These are phyloP conservation scores for Trichoderma sp. DNA, from an alignment of 2,329 filamentous ascomycete species.

Conservation along the genomic window DNA sequence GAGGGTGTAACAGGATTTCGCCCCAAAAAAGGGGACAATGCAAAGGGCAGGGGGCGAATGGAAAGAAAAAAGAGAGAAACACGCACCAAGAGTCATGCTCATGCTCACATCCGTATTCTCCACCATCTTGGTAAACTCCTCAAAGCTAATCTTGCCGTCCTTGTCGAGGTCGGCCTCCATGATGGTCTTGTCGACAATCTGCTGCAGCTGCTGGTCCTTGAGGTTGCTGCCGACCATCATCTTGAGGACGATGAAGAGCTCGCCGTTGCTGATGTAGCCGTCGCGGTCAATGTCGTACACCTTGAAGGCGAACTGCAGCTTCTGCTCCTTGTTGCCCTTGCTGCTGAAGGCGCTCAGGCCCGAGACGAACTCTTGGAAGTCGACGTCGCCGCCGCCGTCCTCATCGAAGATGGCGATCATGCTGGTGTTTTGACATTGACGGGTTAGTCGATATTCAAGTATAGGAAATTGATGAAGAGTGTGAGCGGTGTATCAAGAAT, in stretches of 20 bases:
- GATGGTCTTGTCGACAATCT: constrained; percentile 99
- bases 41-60: background rate
- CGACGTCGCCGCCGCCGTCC: constrained; percentile 94
- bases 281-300: constrained; percentile 99
- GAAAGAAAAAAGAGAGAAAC: background rate
- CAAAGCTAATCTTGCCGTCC: constrained; percentile 98
- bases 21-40: background rate
- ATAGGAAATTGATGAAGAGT: background rate
- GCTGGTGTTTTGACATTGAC: constrained; percentile 47
- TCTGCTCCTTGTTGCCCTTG: constrained; percentile 99
- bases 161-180: constrained; percentile 98
- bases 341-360: constrained; percentile 93
- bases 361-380: constrained; percentile 98
- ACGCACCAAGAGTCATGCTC: constrained; percentile 72
- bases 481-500: constrained; percentile 11
- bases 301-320: constrained; percentile 96
- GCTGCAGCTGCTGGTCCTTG: constrained; percentile 98
- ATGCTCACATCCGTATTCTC: constrained; percentile 84
- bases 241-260: constrained; percentile 98
- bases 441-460: background rate
- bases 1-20: too few species aligned
- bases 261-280: constrained; percentile 97
- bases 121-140: constrained; percentile 99
- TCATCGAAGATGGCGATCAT: constrained; percentile 99
- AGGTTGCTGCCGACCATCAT: constrained; percentile 99